Percentiles rank a stretch among this genome's conserved stretches.
Conservation (phyloP, 148 eudicot species). For the Fallopia convolvulus region DNA sequence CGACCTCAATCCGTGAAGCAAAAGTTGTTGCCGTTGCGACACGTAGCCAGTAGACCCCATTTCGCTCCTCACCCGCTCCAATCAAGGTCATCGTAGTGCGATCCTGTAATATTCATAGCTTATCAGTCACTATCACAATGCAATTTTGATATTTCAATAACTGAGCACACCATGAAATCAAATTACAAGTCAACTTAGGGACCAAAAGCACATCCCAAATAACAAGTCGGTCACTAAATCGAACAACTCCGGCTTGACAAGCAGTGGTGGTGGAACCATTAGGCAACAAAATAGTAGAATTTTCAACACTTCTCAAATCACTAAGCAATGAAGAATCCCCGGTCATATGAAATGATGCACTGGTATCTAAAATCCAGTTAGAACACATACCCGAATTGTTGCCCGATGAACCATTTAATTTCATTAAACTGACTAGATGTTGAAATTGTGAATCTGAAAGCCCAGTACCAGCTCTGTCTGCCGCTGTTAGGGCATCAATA, state of each 20-base stretch:
- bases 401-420: background rate
- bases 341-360: constrained; percentile 13
- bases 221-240: background rate
- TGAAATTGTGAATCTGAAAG: background rate
- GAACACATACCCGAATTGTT: background rate
- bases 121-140: background rate
- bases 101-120: constrained; percentile 16
- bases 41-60: constrained; percentile 7
- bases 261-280: background rate
- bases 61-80: constrained; percentile 20
- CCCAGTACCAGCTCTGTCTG: background rate
- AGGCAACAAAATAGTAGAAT: background rate
- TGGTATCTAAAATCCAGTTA: constrained; percentile 8
- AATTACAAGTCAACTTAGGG: constrained; percentile 11
- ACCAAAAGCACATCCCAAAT: constrained; percentile 13
- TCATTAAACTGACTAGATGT: too few species aligned
- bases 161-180: constrained; percentile 10
- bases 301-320: background rate
- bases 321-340: background rate
- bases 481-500: background rate
- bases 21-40: background rate
- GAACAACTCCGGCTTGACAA: background rate
- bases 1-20: too few species aligned
- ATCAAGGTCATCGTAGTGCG: constrained; percentile 25
- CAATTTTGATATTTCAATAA: background rate